Conservation (phyloP, 257 asterid species). For the Buddleja alternifolia region DNA sequence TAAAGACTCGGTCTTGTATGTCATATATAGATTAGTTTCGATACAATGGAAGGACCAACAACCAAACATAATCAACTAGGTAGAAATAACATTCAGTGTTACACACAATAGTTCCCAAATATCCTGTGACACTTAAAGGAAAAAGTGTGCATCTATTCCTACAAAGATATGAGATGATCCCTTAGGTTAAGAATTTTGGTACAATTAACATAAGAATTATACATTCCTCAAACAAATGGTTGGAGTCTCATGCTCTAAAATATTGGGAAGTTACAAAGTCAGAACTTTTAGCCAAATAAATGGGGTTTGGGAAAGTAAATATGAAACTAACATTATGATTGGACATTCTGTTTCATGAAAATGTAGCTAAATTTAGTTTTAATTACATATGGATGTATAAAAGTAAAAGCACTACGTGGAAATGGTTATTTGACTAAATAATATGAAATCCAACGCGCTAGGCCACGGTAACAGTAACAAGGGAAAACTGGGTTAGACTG, state of each 20-base stretch:
- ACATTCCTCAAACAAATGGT: conserved; percentile 1
- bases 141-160: background rate
- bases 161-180: background rate
- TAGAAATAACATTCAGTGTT: background rate
- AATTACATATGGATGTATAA: too few species aligned
- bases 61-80: background rate
- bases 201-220: conserved; percentile 4
- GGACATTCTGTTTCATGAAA: too few species aligned
- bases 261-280: too few species aligned
- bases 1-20: conserved; percentile 16
- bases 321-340: too few species aligned
- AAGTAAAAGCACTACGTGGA: too few species aligned
- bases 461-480: too few species aligned
- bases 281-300: background rate
- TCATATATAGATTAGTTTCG: conserved; percentile 6
- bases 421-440: too few species aligned
- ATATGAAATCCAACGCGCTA: too few species aligned
- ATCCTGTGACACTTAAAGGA: background rate
- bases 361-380: too few species aligned
- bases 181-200: conserved; percentile 9
- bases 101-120: background rate
- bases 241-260: background rate
- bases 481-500: too few species aligned
- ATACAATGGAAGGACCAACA: conserved; percentile 10
- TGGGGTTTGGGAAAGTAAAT: too few species aligned